Base-by-base conservation (phyloP, 2,329 filamentous ascomycete genomes). In the Neurospora crassa region DNA sequence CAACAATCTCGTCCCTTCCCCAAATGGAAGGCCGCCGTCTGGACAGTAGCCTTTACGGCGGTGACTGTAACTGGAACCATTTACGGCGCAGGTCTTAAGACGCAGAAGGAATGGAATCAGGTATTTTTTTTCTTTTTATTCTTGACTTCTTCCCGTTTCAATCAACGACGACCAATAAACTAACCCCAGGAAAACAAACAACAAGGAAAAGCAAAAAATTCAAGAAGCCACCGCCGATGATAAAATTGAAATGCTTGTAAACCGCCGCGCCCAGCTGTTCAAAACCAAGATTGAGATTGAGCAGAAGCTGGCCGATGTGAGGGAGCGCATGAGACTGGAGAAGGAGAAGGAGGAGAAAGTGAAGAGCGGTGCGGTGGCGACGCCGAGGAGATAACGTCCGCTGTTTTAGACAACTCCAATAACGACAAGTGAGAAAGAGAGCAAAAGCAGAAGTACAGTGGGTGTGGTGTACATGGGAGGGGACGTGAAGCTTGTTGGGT, bases 31-130 rank as follows among this genome's bases (percentile, higher is more conserved):
- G 67, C 71, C 70, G 70, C 76, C 20, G 71, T 79, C 70, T 72
- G 72, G 40, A 76, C 78, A 10, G 75, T 72, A 34, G 75, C 73
- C 42, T 76, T 80, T 10, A 75, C 78, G 12, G 76, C 77, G 70
- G 75, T 79, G 67, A 78, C 76, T 42, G 74, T 78, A 47, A 75
- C 75, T 2, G 79, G 79, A 69, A 77, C 76, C 5, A 72, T 79
- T 34, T 79, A 78, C 71, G 80, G 80, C 43, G 80, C 80, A 5
- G 75, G 76, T 3, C 74, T 81, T 53, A 81, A 81, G 76, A 74
- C 74, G 42, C 75, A 75, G 53, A 71, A 75, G 16, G 76, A 80
- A 70, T 72, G 69, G 67, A 75, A 76, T 53, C 69, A 72, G 10
- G 77, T 78, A 74, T 37, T 37, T 37, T 37, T 37, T 8, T 37